These are phyloP conservation scores for Zymoseptoria ardabiliae DNA, from an alignment of 2,329 filamentous ascomycete genomes.

Conservation along the genomic window DNA sequence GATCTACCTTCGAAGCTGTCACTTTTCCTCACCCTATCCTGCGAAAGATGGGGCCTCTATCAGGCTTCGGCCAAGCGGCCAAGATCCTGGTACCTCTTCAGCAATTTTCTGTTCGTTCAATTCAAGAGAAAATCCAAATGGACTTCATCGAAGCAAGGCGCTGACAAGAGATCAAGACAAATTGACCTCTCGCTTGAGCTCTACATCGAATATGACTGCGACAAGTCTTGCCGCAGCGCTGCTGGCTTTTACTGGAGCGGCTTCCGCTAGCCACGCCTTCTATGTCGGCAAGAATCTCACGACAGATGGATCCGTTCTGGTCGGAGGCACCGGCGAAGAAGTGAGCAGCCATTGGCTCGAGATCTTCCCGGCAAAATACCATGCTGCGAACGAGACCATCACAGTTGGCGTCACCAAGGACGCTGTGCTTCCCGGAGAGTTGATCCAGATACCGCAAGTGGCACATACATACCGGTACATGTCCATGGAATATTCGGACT, in stretches of 20 bases:
- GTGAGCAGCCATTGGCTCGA: constrained; percentile 44
- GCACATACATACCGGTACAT: constrained; percentile 30
- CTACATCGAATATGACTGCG: background rate
- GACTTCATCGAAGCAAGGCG: background rate
- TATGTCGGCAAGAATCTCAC: constrained; percentile 43
- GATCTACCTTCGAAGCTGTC: no score
- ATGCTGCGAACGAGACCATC: constrained; percentile 37
- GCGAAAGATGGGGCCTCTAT: background rate
- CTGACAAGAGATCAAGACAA: background rate
- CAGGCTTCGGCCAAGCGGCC: background rate
- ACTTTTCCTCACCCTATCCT: no score
- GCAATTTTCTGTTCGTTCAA: background rate
- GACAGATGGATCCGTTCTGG: constrained; percentile 36
- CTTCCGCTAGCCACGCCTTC: constrained; percentile 42
- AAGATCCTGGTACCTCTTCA: background rate
- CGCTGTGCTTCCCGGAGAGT: constrained; percentile 31
- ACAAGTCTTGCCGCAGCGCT: background rate
- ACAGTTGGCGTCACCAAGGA: constrained; percentile 37
- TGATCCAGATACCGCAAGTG: constrained; percentile 31
- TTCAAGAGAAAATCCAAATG: background rate
- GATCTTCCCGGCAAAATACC: constrained; percentile 37
- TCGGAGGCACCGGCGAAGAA: constrained; percentile 43
- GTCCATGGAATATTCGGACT: constrained; percentile 35
- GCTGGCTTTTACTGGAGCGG: background rate
- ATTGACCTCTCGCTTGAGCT: background rate